Evolutionary conservation across 1,139 yeast genomes (phyloP).

Genomic region (Zygosaccharomyces sapae): DNA sequence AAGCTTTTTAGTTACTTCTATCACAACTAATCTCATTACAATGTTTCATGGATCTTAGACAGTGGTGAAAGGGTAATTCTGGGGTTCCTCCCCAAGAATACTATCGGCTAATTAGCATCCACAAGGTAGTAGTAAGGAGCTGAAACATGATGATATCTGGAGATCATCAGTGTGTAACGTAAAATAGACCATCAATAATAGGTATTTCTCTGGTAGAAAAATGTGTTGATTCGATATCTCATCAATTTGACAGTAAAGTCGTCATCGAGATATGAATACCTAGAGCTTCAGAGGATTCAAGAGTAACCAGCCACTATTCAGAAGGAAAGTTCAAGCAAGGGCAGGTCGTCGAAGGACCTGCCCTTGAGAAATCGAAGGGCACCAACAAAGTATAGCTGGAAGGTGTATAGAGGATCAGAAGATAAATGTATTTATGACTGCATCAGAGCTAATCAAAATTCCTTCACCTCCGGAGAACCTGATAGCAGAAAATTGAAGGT

Average conservation of each 20-base stretch:
- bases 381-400: not conserved
- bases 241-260: not conserved
- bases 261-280: not conserved
- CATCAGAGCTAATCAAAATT: conserved; percentile 4
- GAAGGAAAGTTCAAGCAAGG: conserved; percentile 3
- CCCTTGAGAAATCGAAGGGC: not conserved
- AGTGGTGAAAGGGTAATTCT: conserved; percentile 2
- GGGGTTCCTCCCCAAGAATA: not conserved
- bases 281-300: conserved; percentile 4
- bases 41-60: not conserved
- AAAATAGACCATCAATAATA: not conserved
- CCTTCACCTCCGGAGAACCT: conserved; percentile 2
- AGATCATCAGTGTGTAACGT: not conserved
- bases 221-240: not conserved
- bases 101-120: not conserved
- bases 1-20: not conserved
- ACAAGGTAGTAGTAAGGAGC: not conserved
- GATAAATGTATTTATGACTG: conserved; percentile 7
- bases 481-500: conserved; percentile 6
- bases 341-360: not conserved
- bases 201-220: not conserved
- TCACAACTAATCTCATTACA: not conserved
- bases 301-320: conserved; percentile 11
- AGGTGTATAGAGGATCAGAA: conserved; percentile 2
- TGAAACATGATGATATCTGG: not conserved